phyloP scores from a whole-genome alignment of 2,329 filamentous ascomycete species.

The Aspergillaceae sp. region DNA sequence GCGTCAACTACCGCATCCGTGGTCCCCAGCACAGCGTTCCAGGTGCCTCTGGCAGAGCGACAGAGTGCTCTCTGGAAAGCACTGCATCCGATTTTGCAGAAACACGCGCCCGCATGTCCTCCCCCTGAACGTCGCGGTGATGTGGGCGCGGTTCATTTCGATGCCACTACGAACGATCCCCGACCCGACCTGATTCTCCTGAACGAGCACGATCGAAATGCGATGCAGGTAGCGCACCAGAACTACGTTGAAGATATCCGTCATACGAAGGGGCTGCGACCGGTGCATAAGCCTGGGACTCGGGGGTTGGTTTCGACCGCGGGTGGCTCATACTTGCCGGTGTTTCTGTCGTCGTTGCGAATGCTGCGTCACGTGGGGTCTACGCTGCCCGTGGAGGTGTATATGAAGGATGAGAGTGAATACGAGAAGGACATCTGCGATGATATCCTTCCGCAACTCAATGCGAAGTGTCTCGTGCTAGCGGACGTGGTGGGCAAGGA shows the following conservation, averaged over 20 bases:
- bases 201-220: constrained; percentile 23
- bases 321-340: constrained; percentile 40
- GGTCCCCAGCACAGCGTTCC: constrained; percentile 25
- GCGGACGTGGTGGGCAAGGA: constrained; percentile 33
- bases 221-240: constrained; percentile 33
- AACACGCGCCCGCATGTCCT: constrained; percentile 23
- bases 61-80: constrained; percentile 32
- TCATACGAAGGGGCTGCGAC: constrained; percentile 20
- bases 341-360: constrained; percentile 43
- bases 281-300: constrained; percentile 30
- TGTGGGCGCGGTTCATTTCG: constrained; percentile 20
- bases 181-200: constrained; percentile 30
- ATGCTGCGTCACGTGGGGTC: constrained; percentile 47
- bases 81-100: constrained; percentile 26
- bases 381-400: constrained; percentile 41
- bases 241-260: constrained; percentile 31
- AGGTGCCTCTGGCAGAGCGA: constrained; percentile 26
- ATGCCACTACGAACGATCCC: constrained; percentile 19
- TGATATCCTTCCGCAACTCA: constrained; percentile 31
- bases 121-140: constrained; percentile 18
- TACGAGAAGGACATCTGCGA: constrained; percentile 36
- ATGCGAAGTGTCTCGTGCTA: constrained; percentile 36
- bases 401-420: constrained; percentile 31
- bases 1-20: constrained; percentile 23
- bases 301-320: constrained; percentile 46